Evolutionary conservation across 768 basidiomycete genomes (phyloP), one percentile per base, ranked within the genome.

Genomic region (Candolleomyces aberdarensis): DNA sequence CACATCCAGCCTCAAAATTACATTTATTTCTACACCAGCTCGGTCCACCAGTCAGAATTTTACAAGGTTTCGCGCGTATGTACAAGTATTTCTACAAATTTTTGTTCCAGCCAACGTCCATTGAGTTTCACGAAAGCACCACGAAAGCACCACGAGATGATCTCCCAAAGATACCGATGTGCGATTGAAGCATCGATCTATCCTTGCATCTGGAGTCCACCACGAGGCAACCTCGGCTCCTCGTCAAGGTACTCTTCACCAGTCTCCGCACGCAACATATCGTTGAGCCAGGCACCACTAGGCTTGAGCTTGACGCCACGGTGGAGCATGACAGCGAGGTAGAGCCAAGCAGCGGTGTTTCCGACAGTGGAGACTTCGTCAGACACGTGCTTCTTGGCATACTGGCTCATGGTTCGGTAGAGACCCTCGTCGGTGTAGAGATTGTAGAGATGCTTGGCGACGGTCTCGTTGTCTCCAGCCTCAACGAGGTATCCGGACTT

Each of bases 281-380:
- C 92, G 66, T 93, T 93, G 74, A 94, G 72, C 92, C 92, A 94
- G 52, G 87, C 87, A 43, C 92, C 92, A 13, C 88, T 83, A 22
- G 92, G 91, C 77, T 86, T 79, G 65, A 94, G 78, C 78, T 89
- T 91, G 72, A 85, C 78, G 10, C 90, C 89, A 62, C 89, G 87
- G 61, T 67, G 75, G 75, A 88, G 91, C 87, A 91, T 91, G 57
- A 91, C 89, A 9, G 92, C 92, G 58, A 94, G 73, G 65, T 83
- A 83, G 62, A 83, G 67, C 81, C 81, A 83, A 39, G 81, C 78
- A 57, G 80, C 80, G 31, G 89, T 84, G 69, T 92, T 94, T 29
- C 92, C 92, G 60, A 92, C 89, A 3, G 92, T 94, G 65, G 86
- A 76, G 44, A 94, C 92, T 72, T 94, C 92, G 70, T 94, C 91